phyloP scores from a whole-genome alignment of 768 basidiomycete genomes.

The Mycena vitilis region DNA sequence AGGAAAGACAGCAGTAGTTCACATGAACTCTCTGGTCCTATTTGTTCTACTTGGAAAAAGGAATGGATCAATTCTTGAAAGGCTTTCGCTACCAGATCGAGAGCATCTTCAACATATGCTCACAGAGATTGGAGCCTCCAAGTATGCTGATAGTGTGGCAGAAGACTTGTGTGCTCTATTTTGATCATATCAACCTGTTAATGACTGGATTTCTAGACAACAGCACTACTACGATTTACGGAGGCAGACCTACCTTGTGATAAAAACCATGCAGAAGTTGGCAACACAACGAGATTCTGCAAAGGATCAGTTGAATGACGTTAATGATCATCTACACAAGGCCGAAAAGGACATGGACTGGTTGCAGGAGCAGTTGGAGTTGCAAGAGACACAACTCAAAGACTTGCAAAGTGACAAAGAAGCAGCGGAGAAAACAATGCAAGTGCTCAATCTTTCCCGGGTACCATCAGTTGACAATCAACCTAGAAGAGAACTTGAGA shows the following conservation, averaged over 20 bases:
- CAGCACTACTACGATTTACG: background rate
- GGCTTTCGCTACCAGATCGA: background rate
- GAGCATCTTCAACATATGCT: background rate
- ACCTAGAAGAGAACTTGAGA: background rate
- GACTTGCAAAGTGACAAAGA: background rate
- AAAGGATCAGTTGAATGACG: background rate
- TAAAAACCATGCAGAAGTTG: background rate
- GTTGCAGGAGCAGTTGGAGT: background rate
- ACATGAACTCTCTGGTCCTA: background rate
- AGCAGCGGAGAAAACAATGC: background rate
- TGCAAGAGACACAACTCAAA: background rate
- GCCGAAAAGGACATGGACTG: background rate
- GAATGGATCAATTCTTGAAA: background rate
- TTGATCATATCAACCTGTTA: background rate
- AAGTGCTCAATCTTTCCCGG: background rate
- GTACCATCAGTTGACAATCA: background rate
- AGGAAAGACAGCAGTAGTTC: background rate
- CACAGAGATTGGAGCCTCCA: background rate
- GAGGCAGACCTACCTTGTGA: background rate
- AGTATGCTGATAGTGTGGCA: no score
- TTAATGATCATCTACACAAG: background rate
- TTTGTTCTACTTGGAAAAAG: background rate
- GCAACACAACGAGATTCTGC: background rate
- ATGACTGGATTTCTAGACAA: background rate
- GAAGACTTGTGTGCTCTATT: no score